Evolutionary conservation across 768 basidiomycete species (phyloP).

Genomic region (Cyclocybe aegerita): DNA sequence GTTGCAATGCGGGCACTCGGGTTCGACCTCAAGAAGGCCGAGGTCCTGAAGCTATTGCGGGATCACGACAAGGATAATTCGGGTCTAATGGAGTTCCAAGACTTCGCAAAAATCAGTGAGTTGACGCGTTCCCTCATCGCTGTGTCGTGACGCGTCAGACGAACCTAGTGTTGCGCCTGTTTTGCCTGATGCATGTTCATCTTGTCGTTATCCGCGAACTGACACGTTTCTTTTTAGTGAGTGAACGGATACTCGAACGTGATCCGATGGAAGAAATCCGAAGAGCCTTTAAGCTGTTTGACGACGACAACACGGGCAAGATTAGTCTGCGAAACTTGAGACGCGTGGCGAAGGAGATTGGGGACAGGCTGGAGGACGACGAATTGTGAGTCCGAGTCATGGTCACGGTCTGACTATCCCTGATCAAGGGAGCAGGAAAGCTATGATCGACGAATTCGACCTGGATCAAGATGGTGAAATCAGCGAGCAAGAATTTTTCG

Average conservation of each 20-base stretch:
- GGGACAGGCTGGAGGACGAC: conserved; percentile 92
- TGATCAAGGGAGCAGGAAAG: conserved; percentile 61
- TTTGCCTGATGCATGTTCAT: no score
- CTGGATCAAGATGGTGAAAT: conserved; percentile 98
- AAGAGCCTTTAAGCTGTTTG: conserved; percentile 94
- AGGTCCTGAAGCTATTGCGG: conserved; percentile 90
- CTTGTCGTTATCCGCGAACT: background rate
- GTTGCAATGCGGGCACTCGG: conserved; percentile 98
- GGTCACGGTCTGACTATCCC: background rate
- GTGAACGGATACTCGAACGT: conserved; percentile 86
- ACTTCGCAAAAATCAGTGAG: conserved; percentile 93
- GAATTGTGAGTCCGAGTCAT: conserved; percentile 72
- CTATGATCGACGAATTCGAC: conserved; percentile 99
- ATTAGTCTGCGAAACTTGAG: conserved; percentile 89
- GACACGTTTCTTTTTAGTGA: conserved; percentile 58
- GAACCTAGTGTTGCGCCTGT: no score
- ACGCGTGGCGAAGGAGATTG: conserved; percentile 95
- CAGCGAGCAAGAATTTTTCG: conserved; percentile 93
- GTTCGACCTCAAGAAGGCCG: conserved; percentile 97
- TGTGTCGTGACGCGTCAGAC: conserved; percentile 1
- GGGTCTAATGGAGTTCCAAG: conserved; percentile 87
- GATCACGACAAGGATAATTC: conserved; percentile 87
- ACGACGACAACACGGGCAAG: conserved; percentile 94
- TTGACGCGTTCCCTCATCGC: conserved; percentile 14
- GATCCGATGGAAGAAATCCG: conserved; percentile 97